phyloP scores from a whole-genome alignment of 768 basidiomycete species.

The Cystobasidiopsis lactophilus region DNA sequence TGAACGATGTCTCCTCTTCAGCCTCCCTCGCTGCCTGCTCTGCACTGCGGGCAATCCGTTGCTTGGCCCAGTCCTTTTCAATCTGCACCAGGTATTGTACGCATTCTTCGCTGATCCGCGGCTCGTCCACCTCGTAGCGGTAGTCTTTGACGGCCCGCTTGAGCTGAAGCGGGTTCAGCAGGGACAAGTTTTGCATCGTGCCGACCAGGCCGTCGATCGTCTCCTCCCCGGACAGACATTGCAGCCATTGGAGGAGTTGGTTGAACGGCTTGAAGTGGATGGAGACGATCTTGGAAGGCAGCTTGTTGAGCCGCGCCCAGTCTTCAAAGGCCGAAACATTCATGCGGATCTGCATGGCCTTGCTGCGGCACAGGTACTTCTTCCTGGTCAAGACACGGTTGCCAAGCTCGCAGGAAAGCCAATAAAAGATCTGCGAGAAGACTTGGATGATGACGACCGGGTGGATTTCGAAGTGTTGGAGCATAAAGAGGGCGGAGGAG shows the following conservation, averaged over 20 bases:
- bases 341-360: constrained; percentile 71
- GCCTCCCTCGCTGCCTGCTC: constrained; percentile 37
- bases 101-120: constrained; percentile 84
- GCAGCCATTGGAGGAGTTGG: constrained; percentile 63
- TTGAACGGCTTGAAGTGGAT: constrained; percentile 59
- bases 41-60: constrained; percentile 52
- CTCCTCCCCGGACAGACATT: constrained; percentile 55
- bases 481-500: constrained; percentile 58
- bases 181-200: constrained; percentile 65
- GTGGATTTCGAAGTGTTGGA: constrained; percentile 61
- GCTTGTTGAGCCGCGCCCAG: constrained; percentile 61
- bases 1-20: not conserved
- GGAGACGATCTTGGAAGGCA: constrained; percentile 52
- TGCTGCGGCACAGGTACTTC: constrained; percentile 78
- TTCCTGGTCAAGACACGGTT: constrained; percentile 32
- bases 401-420: constrained; percentile 60
- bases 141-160: constrained; percentile 70
- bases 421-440: constrained; percentile 96
- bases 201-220: constrained; percentile 74
- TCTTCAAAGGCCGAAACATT: constrained; percentile 71
- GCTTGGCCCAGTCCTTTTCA: not conserved
- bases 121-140: constrained; percentile 75
- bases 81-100: constrained; percentile 20
- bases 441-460: constrained; percentile 64
- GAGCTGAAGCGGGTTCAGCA: constrained; percentile 89